These are phyloP conservation scores for Scedosporium minutisporum DNA, from an alignment of 2,329 filamentous ascomycete species.

Conservation along the genomic window DNA sequence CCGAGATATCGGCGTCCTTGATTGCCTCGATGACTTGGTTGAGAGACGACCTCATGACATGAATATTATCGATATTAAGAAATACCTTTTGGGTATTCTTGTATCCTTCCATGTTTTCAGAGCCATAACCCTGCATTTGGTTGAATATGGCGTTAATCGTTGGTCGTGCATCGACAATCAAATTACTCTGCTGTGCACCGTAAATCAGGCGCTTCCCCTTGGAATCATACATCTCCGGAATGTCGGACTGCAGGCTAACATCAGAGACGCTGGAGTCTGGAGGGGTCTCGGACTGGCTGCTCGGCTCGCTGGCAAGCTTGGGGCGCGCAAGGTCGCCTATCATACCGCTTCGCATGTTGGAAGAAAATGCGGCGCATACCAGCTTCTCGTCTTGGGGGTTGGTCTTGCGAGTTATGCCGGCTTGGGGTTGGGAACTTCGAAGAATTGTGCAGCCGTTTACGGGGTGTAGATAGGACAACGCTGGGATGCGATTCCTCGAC, in stretches of 20 bases:
- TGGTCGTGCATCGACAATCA: constrained; percentile 92
- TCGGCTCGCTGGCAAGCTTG: constrained; percentile 13
- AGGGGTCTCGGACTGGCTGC: constrained; percentile 1
- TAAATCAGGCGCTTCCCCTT: constrained; percentile 62
- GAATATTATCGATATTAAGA: constrained; percentile 94
- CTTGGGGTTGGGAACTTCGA: constrained; percentile 82
- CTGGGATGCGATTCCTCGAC: constrained; percentile 80
- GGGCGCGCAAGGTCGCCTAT: not conserved
- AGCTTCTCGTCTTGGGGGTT: constrained; percentile 95
- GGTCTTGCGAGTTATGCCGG: constrained; percentile 76
- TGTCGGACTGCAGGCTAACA: constrained; percentile 33
- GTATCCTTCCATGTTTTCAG: constrained; percentile 97
- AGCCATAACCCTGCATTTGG: constrained; percentile 85
- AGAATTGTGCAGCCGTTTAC: constrained; percentile 97
- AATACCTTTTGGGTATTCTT: constrained; percentile 85
- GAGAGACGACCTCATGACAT: constrained; percentile 90
- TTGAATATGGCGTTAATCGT: constrained; percentile 92
- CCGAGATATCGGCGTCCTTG: constrained; percentile 84
- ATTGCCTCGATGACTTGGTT: constrained; percentile 78
- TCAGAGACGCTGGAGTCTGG: constrained; percentile 20
- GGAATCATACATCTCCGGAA: constrained; percentile 48
- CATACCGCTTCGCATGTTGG: constrained; percentile 35
- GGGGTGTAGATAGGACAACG: constrained; percentile 87
- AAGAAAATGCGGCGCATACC: constrained; percentile 83
- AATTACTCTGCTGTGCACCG: constrained; percentile 83